phyloP scores from a whole-genome alignment of 1,284 basidiomycete genomes.

The Apiotrichum gracile region DNA sequence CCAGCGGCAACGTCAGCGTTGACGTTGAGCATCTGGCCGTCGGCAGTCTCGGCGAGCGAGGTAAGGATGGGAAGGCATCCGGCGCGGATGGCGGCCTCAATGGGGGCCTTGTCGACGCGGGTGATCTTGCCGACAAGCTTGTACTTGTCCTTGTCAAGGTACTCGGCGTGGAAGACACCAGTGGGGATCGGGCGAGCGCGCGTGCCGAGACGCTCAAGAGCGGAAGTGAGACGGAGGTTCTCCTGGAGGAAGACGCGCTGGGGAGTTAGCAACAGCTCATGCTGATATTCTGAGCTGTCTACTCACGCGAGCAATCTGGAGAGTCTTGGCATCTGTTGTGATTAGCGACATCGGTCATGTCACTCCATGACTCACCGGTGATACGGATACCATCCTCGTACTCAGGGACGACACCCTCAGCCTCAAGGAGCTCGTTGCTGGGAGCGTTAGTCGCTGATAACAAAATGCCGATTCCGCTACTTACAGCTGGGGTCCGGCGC shows the following conservation, averaged over 20 bases:
- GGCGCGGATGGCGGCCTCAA: slow-evolving; percentile 88
- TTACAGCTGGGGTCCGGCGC: slow-evolving; percentile 80
- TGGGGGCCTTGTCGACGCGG: slow-evolving; percentile 83
- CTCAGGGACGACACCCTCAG: slow-evolving; percentile 83
- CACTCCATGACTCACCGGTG: slow-evolving; percentile 58
- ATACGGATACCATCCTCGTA: slow-evolving; percentile 94
- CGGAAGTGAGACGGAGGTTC: slow-evolving; percentile 84
- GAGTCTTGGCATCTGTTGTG: slow-evolving; percentile 72
- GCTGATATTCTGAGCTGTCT: too few species aligned
- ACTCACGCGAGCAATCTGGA: slow-evolving; percentile 68
- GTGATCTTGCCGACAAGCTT: slow-evolving; percentile 92
- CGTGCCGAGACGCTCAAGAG: slow-evolving; percentile 84
- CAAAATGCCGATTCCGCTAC: slow-evolving; percentile 1
- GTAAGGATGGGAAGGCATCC: slow-evolving; percentile 91
- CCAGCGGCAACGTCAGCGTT: slow-evolving; percentile 95
- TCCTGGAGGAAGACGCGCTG: slow-evolving; percentile 86
- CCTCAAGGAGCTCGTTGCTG: slow-evolving; percentile 77
- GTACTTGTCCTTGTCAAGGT: slow-evolving; percentile 88
- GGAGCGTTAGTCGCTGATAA: not conserved
- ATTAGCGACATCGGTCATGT: not conserved
- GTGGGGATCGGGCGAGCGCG: slow-evolving; percentile 92
- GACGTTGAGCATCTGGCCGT: slow-evolving; percentile 93
- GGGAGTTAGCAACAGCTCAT: not conserved
- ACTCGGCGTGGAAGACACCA: slow-evolving; percentile 91
- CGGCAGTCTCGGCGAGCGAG: slow-evolving; percentile 79